A percentile compares a stretch with the other conserved stretches of the same genome.
These are phyloP conservation scores for Cladorrhinum sp. DNA, from an alignment of 2,329 filamentous ascomycete genomes.

Conservation along the genomic window DNA sequence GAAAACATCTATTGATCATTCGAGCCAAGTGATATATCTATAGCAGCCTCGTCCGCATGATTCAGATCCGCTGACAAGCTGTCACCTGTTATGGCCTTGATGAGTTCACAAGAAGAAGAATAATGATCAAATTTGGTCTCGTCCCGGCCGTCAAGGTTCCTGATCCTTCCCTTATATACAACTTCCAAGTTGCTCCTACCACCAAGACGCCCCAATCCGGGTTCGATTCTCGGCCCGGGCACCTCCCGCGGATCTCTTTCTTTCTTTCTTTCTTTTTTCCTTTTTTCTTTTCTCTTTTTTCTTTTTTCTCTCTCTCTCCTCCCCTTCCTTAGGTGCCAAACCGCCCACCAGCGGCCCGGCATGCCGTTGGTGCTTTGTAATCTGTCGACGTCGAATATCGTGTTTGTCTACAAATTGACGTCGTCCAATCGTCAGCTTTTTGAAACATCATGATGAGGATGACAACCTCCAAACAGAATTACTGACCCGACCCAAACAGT, in stretches of 20 bases:
- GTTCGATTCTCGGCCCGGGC: too few relatives aligned
- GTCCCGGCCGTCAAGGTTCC: too few relatives aligned
- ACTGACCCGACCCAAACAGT: slow-evolving; percentile 28
- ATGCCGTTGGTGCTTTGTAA: slow-evolving; percentile 21
- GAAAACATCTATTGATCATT: background rate
- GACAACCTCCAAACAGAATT: background rate
- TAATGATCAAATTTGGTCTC: too few relatives aligned
- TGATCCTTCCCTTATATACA: too few relatives aligned
- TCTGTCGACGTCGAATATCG: slow-evolving; percentile 24
- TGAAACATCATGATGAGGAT: background rate
- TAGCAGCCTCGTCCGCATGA: background rate
- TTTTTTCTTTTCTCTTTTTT: background rate
- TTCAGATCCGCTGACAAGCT: too few relatives aligned
- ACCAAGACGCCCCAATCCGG: too few relatives aligned
- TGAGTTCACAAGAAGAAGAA: too few relatives aligned
- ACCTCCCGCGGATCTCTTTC: too few relatives aligned
- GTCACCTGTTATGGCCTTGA: too few relatives aligned
- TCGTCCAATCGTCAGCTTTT: background rate
- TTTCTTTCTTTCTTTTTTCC: too few relatives aligned
- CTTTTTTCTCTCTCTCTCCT: too few relatives aligned
- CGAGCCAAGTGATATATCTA: background rate
- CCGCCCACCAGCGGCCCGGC: slow-evolving; percentile 25
- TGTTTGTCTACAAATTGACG: slow-evolving; percentile 19
- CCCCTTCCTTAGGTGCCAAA: slow-evolving; percentile 19
- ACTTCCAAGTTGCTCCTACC: too few relatives aligned